Evolutionary conservation across 169 alveolate species (phyloP).

Genomic region (Besnoitia besnoiti): DNA sequence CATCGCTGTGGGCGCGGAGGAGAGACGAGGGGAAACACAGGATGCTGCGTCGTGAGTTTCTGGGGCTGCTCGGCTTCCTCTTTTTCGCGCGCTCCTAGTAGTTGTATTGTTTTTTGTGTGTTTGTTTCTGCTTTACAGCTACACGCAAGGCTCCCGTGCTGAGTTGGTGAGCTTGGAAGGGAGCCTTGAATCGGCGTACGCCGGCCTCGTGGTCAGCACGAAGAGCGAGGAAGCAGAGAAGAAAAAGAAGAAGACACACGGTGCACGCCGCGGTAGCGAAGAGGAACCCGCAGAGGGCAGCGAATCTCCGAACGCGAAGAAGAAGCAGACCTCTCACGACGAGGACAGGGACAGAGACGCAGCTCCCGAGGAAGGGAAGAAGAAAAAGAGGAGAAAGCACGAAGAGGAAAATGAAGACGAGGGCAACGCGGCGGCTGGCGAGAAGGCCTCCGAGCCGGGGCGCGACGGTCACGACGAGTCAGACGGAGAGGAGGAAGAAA

Average conservation of each 20-base stretch:
- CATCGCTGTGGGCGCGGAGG: neutral
- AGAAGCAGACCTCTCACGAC: neutral
- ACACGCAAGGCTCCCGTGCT: neutral
- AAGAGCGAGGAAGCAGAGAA: neutral
- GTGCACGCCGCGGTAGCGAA: neutral
- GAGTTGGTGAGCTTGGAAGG: conserved; percentile 1
- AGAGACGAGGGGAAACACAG: neutral
- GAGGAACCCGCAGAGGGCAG: neutral
- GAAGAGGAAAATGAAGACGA: neutral
- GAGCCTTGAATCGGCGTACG: neutral
- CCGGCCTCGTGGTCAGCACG: neutral
- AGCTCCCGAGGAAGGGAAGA: neutral
- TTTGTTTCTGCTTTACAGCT: neutral
- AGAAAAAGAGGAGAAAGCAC: neutral
- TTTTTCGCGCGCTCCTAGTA: neutral
- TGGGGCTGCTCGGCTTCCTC: neutral
- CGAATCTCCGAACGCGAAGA: neutral
- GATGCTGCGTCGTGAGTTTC: neutral
- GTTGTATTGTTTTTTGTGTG: neutral
- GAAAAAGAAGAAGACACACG: neutral
- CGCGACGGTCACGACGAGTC: neutral
- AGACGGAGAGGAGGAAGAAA: neutral
- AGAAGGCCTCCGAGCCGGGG: neutral
- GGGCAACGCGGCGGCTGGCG: neutral
- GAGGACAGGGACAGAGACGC: neutral